Conservation (phyloP, 176 grass and related monocot genomes). For the Metroxylon sagu region DNA sequence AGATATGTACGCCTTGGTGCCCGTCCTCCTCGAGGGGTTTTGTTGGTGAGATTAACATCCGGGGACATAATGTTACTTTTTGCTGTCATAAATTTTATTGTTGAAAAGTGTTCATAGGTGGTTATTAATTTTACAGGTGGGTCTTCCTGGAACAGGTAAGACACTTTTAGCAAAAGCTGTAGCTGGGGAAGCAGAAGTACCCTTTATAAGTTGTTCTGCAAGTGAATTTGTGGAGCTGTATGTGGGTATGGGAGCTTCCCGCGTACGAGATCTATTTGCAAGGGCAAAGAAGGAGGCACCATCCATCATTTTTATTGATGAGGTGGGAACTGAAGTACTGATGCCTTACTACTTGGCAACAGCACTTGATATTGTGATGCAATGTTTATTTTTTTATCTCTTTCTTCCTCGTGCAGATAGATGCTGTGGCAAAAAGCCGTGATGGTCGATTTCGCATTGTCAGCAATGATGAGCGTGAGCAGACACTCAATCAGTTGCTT, state of each 20-base stretch:
- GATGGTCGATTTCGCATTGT: slow-evolving; percentile 83
- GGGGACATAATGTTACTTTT: background rate
- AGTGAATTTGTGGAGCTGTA: slow-evolving; percentile 99
- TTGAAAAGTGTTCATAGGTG: no score
- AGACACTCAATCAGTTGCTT: slow-evolving; percentile 95
- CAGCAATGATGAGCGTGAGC: slow-evolving; percentile 97
- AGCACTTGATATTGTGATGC: no score
- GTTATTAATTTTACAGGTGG: slow-evolving; percentile 56
- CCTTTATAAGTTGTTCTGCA: slow-evolving; percentile 99
- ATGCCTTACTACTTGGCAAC: background rate
- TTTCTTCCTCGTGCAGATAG: slow-evolving; percentile 50
- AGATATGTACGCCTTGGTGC: slow-evolving; percentile 91
- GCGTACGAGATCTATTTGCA: slow-evolving; percentile 94
- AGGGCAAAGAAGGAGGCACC: slow-evolving; percentile 92
- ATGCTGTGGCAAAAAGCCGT: slow-evolving; percentile 97
- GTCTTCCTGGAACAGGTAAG: slow-evolving; percentile 96
- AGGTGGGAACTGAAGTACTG: slow-evolving; percentile 34
- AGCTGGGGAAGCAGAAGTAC: slow-evolving; percentile 97
- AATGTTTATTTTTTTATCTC: background rate
- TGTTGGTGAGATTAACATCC: slow-evolving; percentile 64
- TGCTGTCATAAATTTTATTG: no score
- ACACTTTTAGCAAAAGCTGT: slow-evolving; percentile 98
- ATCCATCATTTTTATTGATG: slow-evolving; percentile 96
- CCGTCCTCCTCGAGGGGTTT: slow-evolving; percentile 96
- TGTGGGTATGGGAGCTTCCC: slow-evolving; percentile 97